A percentile compares a stretch with the other conserved stretches of the same genome.
Conservation (phyloP, 2,329 filamentous ascomycete species). For the Aspergillus texensis region DNA sequence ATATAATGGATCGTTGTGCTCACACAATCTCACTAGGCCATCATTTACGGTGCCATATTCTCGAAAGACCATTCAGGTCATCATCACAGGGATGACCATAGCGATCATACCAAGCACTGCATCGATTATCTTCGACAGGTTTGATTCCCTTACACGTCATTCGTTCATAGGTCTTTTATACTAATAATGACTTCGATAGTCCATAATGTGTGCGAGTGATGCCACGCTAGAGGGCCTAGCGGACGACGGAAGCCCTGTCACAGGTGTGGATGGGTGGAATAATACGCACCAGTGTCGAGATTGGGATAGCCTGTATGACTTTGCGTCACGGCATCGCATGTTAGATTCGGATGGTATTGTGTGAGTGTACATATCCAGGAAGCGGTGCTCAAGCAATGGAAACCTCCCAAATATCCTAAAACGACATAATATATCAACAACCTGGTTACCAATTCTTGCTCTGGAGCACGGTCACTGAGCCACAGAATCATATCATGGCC, state of each 20-base stretch:
- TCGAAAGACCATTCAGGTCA: background rate
- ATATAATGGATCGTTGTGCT: background rate
- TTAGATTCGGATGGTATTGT: background rate
- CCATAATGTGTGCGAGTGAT: slow-evolving; percentile 1
- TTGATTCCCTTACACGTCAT: too few species aligned
- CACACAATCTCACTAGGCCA: background rate
- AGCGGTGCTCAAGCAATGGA: background rate
- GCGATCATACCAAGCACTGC: background rate
- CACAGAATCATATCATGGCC: background rate
- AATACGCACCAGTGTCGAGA: slow-evolving; percentile 2
- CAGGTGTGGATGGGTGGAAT: background rate
- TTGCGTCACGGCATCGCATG: background rate
- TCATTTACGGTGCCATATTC: background rate
- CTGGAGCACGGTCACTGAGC: background rate
- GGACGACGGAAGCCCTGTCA: background rate
- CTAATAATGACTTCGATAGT: background rate
- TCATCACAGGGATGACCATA: background rate
- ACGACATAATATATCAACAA: background rate
- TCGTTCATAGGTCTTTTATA: background rate
- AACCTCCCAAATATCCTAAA: background rate
- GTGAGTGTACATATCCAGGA: background rate
- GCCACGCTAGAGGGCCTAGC: background rate
- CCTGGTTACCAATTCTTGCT: background rate
- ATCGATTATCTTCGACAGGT: slow-evolving; percentile 3
- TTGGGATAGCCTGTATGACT: background rate